These are phyloP conservation scores for Diutina neorugosa DNA, from an alignment of 1,139 yeast genomes.

Conservation along the genomic window DNA sequence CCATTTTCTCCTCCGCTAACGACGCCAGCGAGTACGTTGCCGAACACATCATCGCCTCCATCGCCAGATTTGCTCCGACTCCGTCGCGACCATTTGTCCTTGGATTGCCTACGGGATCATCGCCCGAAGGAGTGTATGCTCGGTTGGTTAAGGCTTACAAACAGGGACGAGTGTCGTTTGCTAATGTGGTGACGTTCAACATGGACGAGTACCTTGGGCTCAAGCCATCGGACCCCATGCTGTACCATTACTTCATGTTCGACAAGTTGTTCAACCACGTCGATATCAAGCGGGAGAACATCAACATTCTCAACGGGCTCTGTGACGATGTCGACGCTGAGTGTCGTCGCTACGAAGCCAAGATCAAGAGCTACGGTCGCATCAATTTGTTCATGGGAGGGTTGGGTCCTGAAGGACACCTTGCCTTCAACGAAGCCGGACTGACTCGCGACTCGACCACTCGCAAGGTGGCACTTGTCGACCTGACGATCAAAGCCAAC, in stretches of 20 bases:
- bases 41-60: constrained; percentile 30
- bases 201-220: constrained; percentile 53
- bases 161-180: constrained; percentile 33
- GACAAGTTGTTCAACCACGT: constrained; percentile 47
- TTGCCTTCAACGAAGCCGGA: constrained; percentile 55
- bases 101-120: constrained; percentile 57
- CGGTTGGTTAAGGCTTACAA: constrained; percentile 35
- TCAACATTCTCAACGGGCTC: constrained; percentile 44
- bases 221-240: constrained; percentile 36
- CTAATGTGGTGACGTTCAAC: constrained; percentile 48
- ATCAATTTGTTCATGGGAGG: constrained; percentile 52
- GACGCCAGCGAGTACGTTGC: constrained; percentile 44
- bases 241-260: constrained; percentile 52
- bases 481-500: constrained; percentile 44
- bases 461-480: constrained; percentile 37
- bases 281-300: constrained; percentile 42
- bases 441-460: constrained; percentile 36
- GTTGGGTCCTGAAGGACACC: constrained; percentile 53
- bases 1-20: constrained; percentile 23
- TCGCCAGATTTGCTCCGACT: constrained; percentile 37
- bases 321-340: constrained; percentile 34
- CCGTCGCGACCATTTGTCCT: constrained; percentile 39
- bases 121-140: constrained; percentile 49
- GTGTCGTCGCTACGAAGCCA: constrained; percentile 38
- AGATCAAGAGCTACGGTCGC: constrained; percentile 38